Base-by-base conservation (phyloP, 2,329 filamentous ascomycete genomes). In the Dendrostoma leiphaemia region DNA sequence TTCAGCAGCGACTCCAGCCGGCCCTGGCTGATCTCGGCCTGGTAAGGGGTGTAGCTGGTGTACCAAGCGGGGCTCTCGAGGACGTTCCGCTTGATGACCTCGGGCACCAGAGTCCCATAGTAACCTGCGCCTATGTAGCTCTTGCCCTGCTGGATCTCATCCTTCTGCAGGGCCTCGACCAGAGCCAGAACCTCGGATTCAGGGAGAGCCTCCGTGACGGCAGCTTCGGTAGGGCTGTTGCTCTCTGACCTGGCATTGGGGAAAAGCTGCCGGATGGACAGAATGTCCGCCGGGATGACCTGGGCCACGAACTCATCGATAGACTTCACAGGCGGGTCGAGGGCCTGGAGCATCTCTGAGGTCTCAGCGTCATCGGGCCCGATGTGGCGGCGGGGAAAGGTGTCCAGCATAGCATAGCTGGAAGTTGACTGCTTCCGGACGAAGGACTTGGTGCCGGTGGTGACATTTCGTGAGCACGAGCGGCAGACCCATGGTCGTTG, bases 21-120 rank as follows among this genome's bases (percentile, higher is more conserved):
- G 32, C 93, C 93, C 74, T 97, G 93, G 69, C 91, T 96, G 76
- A 97, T 96, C 74, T 97, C 93, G 2, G 93, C 89, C 75, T 97
- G 93, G 73, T 97, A 97, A 15, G 93, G 93, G 0, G 93, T 97
- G 71, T 97, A 97, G 74, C 91, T 96, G 37, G 93, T 97, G 71
- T 97, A 97, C 93, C 93, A 97, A 9, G 87, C 91, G 5, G 93
- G 93, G 69, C 89, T 93, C 78, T 97, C 91, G 55, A 97, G 76
- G 4, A 97, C 81, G 68, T 97, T 97, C 62, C 92, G 82, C 78
- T 94, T 90, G 69, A 97, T 96, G 54, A 97, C 92, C 53, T 90
- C 83, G 4, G 93, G 93, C 1, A 90, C 88, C 62, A 88, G 82
- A n/a, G 91, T 93, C 32, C 85, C 87, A 61, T 93, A 91, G 78